Evolutionary conservation across 1,284 basidiomycete genomes (phyloP).

Genomic region (Meira nashicola): DNA sequence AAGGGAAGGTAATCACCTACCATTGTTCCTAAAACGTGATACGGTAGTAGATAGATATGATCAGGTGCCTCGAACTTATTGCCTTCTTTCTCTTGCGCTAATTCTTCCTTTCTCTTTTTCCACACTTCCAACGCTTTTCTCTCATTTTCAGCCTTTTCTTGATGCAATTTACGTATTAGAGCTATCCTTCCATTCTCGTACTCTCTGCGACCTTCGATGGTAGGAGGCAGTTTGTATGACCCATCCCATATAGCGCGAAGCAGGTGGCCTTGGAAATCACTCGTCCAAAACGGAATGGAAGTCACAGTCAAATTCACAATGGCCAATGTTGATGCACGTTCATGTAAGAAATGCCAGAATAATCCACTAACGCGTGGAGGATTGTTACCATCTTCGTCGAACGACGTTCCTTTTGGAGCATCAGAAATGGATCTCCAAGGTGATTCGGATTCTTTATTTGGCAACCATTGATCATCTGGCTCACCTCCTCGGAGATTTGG

Average conservation of each 20-base stretch:
- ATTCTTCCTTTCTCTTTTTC: not conserved
- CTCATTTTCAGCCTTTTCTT: not conserved
- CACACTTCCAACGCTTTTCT: not conserved
- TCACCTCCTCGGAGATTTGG: not conserved
- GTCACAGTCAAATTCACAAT: constrained; percentile 30
- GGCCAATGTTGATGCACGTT: constrained; percentile 19
- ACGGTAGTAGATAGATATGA: not conserved
- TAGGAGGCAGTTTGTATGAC: constrained; percentile 15
- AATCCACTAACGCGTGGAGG: constrained; percentile 6
- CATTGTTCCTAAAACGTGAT: constrained; percentile 10
- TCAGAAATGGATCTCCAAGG: constrained; percentile 13
- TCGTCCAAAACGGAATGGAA: constrained; percentile 28
- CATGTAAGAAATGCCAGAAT: constrained; percentile 20
- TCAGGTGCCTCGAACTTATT: constrained; percentile 2
- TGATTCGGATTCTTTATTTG: constrained; percentile 14
- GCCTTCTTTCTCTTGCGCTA: not conserved
- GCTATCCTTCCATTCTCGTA: constrained; percentile 17
- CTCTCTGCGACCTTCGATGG: constrained; percentile 13
- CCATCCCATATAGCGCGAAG: constrained; percentile 29
- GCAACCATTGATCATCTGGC: not conserved
- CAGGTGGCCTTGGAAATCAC: constrained; percentile 26
- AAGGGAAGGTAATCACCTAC: constrained; percentile 15
- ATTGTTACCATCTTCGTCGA: constrained; percentile 7
- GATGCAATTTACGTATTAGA: not conserved
- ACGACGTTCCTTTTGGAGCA: constrained; percentile 22